Conservation (phyloP, 108 stramenopile species). For the Phaeodactylum tricornutum region DNA sequence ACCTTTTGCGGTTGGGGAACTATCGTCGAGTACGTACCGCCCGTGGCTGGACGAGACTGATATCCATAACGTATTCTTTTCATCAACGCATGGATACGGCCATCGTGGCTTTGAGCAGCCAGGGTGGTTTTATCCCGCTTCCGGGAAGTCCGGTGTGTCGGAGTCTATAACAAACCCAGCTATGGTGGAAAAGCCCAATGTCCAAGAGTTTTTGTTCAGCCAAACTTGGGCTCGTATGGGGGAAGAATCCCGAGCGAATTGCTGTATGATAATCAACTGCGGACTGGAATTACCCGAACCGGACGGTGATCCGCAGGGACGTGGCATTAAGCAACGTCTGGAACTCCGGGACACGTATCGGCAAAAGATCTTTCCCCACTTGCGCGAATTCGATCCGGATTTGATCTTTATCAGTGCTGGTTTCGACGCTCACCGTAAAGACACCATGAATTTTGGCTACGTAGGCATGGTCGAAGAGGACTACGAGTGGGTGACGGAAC, state of each 20-base stretch:
- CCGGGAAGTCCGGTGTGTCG: constrained; percentile 56
- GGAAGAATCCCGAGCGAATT: constrained; percentile 60
- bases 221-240: constrained; percentile 84
- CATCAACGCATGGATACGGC: constrained; percentile 88
- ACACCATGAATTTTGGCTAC: constrained; percentile 89
- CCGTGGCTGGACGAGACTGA: constrained; percentile 91
- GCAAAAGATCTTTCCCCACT: constrained; percentile 63
- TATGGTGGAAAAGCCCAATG: constrained; percentile 55
- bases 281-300: constrained; percentile 64
- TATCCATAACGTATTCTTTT: constrained; percentile 84
- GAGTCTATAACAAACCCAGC: constrained; percentile 48
- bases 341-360: constrained; percentile 82
- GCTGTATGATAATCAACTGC: constrained; percentile 82
- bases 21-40: constrained; percentile 57
- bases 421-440: constrained; percentile 95
- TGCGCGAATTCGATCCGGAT: constrained; percentile 92
- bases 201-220: constrained; percentile 66
- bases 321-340: constrained; percentile 70
- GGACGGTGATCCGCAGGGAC: constrained; percentile 41
- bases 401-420: constrained; percentile 97
- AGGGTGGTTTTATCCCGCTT: constrained; percentile 88
- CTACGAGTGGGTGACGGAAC: constrained; percentile 94
- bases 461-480: constrained; percentile 97
- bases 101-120: constrained; percentile 65
- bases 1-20: constrained; percentile 68